These are phyloP conservation scores for Polyporus arcularius DNA, from an alignment of 768 basidiomycete species.

Conservation along the genomic window DNA sequence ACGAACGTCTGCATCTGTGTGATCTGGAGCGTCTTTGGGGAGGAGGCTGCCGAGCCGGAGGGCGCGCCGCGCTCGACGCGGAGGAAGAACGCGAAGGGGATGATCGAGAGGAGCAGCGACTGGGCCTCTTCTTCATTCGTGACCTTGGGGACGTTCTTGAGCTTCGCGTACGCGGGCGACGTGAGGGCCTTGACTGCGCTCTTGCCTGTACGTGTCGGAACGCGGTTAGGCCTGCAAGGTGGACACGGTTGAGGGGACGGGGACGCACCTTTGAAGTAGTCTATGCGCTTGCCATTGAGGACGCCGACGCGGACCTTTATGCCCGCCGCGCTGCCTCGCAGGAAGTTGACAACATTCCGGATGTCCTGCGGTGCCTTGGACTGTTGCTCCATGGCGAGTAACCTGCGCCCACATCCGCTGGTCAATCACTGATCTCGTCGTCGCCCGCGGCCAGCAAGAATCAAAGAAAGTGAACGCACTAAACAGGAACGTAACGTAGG, in stretches of 20 bases:
- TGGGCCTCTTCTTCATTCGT: constrained; percentile 76
- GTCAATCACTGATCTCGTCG: not conserved
- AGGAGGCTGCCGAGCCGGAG: constrained; percentile 62
- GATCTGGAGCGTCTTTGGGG: constrained; percentile 80
- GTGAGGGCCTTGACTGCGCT: constrained; percentile 89
- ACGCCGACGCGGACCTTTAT: constrained; percentile 90
- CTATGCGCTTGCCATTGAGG: constrained; percentile 89
- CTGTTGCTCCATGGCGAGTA: constrained; percentile 63
- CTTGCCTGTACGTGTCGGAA: constrained; percentile 60
- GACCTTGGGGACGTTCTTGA: constrained; percentile 76
- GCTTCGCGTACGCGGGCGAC: constrained; percentile 89
- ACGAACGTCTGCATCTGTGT: constrained; percentile 79
- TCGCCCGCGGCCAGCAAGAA: not conserved
- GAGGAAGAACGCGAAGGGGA: constrained; percentile 90
- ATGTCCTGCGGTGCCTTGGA: constrained; percentile 77
- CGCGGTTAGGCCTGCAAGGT: constrained; percentile 1
- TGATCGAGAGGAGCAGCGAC: constrained; percentile 62
- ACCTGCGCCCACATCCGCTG: not conserved
- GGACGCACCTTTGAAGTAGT: constrained; percentile 93
- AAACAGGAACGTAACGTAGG: not conserved
- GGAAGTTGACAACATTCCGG: constrained; percentile 81
- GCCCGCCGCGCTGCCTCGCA: constrained; percentile 83
- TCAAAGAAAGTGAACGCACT: constrained; percentile 2
- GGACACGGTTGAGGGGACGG: not conserved
- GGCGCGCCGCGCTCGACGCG: constrained; percentile 79